Percentiles rank a stretch among this genome's conserved stretches.
Evolutionary conservation across 1,284 basidiomycete species (phyloP).

Genomic region (Microbotryum silenes-acaulis): DNA sequence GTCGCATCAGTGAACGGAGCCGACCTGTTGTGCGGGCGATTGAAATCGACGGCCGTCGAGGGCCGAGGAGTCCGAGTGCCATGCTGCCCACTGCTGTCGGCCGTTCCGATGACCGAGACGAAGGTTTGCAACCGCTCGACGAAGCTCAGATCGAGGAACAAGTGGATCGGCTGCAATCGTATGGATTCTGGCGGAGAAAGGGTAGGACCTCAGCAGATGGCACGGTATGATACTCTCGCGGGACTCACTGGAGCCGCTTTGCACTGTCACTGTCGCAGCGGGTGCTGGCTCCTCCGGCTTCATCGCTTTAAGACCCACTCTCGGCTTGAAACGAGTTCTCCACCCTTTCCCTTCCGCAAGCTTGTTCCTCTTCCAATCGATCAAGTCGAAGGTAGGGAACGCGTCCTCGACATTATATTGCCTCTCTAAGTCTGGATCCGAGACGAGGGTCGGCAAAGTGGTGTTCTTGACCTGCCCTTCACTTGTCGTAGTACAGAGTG

Average conservation of each 20-base stretch:
- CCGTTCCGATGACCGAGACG: slow-evolving; percentile 26
- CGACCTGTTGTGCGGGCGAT: neutral
- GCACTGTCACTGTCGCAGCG: slow-evolving; percentile 1
- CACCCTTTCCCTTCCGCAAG: slow-evolving; percentile 33
- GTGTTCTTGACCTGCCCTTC: neutral
- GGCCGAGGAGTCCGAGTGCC: neutral
- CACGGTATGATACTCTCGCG: no score
- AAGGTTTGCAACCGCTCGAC: slow-evolving; percentile 42
- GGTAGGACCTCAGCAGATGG: neutral
- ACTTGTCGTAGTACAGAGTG: slow-evolving; percentile 21
- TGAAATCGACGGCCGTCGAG: neutral
- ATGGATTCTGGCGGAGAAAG: slow-evolving; percentile 26
- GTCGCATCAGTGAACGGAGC: neutral
- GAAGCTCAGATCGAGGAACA: slow-evolving; percentile 63
- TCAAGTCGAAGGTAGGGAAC: slow-evolving; percentile 39
- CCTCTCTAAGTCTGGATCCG: slow-evolving; percentile 39
- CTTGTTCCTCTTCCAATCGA: slow-evolving; percentile 41
- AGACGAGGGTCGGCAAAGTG: slow-evolving; percentile 40
- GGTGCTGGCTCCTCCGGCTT: slow-evolving; percentile 11
- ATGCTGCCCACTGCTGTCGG: neutral
- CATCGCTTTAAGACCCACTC: slow-evolving; percentile 25
- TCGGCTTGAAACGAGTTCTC: slow-evolving; percentile 13
- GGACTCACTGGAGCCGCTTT: neutral
- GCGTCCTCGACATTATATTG: slow-evolving; percentile 36
- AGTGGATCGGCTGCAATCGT: slow-evolving; percentile 55